Evolutionary conservation across 2,329 filamentous ascomycete species (phyloP).

Genomic region (Alternaria gaisen): DNA sequence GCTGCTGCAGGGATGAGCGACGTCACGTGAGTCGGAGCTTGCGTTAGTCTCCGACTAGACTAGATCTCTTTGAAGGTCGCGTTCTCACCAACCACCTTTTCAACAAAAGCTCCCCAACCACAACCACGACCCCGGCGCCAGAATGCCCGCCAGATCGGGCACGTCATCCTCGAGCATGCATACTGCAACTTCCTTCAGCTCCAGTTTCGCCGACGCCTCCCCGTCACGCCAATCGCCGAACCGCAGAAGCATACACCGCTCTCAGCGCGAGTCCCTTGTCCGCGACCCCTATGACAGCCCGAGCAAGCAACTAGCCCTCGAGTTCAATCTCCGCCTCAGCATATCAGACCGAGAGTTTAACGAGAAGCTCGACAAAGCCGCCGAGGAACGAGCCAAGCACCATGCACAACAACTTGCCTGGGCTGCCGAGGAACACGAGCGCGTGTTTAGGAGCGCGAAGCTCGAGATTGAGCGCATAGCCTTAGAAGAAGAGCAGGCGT

Average conservation of each 20-base stretch:
- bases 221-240: slow-evolving; percentile 45
- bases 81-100: slow-evolving; percentile 37
- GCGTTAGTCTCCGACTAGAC: slow-evolving; percentile 14
- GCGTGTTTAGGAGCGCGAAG: slow-evolving; percentile 66
- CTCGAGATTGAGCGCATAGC: slow-evolving; percentile 61
- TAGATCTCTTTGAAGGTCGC: slow-evolving; percentile 17
- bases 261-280: slow-evolving; percentile 35
- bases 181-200: slow-evolving; percentile 43
- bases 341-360: slow-evolving; percentile 59
- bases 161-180: slow-evolving; percentile 48
- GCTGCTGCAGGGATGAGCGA: slow-evolving; percentile 24
- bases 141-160: slow-evolving; percentile 46
- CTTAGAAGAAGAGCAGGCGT: slow-evolving; percentile 52
- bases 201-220: slow-evolving; percentile 43
- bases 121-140: slow-evolving; percentile 17
- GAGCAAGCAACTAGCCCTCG: slow-evolving; percentile 47
- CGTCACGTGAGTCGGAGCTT: slow-evolving; percentile 22
- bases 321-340: slow-evolving; percentile 55
- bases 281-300: slow-evolving; percentile 45
- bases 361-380: slow-evolving; percentile 68
- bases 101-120: slow-evolving; percentile 15
- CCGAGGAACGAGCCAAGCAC: slow-evolving; percentile 68
- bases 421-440: slow-evolving; percentile 72
- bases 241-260: slow-evolving; percentile 36
- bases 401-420: slow-evolving; percentile 73